Conservation (phyloP, 768 basidiomycete species). For the Leccinum olivaceopallidum region DNA sequence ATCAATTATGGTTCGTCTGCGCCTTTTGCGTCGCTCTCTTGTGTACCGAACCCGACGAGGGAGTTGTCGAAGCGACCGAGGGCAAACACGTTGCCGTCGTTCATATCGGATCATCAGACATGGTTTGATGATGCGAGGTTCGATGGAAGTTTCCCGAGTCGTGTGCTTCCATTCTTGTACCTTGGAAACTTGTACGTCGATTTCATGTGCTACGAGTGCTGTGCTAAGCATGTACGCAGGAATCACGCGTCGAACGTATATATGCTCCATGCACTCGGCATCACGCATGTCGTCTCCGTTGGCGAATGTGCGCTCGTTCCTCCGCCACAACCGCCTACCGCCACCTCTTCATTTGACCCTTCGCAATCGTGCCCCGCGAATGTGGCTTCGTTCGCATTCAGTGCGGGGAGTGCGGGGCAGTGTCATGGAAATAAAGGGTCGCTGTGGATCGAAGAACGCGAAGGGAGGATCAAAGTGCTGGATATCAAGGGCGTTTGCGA, state of each 20-base stretch:
- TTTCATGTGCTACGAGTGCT: background rate
- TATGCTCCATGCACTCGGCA: constrained; percentile 94
- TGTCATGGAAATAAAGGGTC: constrained; percentile 62
- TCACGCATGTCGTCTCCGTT: constrained; percentile 96
- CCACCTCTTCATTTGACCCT: background rate
- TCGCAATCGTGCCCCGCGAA: background rate
- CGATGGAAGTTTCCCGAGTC: constrained; percentile 94
- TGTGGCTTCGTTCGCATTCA: constrained; percentile 29
- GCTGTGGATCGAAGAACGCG: constrained; percentile 84
- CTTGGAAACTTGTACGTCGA: constrained; percentile 87
- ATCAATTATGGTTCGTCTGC: constrained; percentile 21
- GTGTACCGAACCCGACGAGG: constrained; percentile 21
- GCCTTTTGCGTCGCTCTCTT: constrained; percentile 7
- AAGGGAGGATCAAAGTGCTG: constrained; percentile 86
- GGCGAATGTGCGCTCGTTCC: constrained; percentile 93
- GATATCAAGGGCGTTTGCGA: constrained; percentile 93
- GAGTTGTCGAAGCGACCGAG: constrained; percentile 51
- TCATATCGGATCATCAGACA: constrained; percentile 72
- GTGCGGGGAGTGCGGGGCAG: constrained; percentile 45
- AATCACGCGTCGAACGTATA: constrained; percentile 93
- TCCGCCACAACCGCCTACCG: constrained; percentile 49
- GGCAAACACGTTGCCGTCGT: constrained; percentile 68
- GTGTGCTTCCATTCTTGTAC: constrained; percentile 91
- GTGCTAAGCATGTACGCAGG: constrained; percentile 39
- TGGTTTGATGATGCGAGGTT: constrained; percentile 96